phyloP scores from a whole-genome alignment of 2,329 filamentous ascomycete species.

The Alternaria triticimaculans region DNA sequence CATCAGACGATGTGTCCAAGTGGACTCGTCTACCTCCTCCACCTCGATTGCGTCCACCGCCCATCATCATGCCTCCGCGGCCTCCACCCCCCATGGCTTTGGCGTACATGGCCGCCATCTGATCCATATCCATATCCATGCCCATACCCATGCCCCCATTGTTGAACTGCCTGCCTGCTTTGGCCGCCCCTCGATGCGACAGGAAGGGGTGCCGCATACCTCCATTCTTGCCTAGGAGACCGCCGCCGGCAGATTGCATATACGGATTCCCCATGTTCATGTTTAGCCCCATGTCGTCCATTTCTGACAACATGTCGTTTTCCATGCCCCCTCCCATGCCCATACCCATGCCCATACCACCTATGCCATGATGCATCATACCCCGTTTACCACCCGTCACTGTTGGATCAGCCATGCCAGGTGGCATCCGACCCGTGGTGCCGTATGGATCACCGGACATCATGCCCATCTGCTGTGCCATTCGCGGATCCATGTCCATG shows the following conservation, averaged over 20 bases:
- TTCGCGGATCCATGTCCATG: constrained; percentile 15
- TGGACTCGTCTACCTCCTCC: constrained; percentile 4
- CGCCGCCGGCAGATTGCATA: neutral
- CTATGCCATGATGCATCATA: constrained; percentile 4
- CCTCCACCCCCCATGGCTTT: neutral
- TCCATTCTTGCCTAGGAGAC: constrained; percentile 3
- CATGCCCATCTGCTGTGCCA: constrained; percentile 12
- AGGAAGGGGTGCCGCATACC: constrained; percentile 9
- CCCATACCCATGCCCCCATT: neutral
- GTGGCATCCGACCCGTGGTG: constrained; percentile 12
- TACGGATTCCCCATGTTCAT: constrained; percentile 16
- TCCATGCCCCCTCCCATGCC: constrained; percentile 6
- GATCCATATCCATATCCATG: constrained; percentile 3
- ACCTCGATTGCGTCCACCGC: neutral
- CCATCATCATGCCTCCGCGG: constrained; percentile 4
- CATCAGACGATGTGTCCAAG: constrained; percentile 5
- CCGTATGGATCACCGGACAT: constrained; percentile 13
- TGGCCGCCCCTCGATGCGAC: constrained; percentile 1
- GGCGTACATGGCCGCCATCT: neutral
- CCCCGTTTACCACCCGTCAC: neutral
- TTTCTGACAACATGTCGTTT: constrained; percentile 14
- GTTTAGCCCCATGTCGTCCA: constrained; percentile 5
- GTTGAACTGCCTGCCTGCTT: neutral
- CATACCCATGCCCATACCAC: neutral
- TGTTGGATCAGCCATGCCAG: constrained; percentile 9